Percentiles rank a stretch among this genome's conserved stretches.
phyloP scores from a whole-genome alignment of 352 stramenopile genomes.

The Globisporangium spiculum region DNA sequence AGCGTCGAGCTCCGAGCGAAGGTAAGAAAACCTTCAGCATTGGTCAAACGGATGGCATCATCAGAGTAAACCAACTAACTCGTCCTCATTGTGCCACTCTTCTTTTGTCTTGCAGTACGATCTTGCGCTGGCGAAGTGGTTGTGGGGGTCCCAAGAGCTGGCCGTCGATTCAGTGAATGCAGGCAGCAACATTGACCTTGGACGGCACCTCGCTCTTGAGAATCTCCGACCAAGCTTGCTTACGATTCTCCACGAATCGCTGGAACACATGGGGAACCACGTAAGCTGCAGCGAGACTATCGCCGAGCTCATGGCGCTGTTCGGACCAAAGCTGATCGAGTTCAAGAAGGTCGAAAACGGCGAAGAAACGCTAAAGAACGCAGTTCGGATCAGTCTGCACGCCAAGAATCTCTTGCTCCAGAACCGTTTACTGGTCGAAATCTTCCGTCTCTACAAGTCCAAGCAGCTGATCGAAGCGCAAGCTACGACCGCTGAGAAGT shows the following conservation, averaged over 20 bases:
- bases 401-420: conserved; percentile 78
- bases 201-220: conserved; percentile 36
- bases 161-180: not conserved
- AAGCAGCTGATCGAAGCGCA: conserved; percentile 39
- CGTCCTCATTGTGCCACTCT: not conserved
- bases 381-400: conserved; percentile 45
- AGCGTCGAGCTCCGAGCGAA: conserved; percentile 55
- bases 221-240: conserved; percentile 39
- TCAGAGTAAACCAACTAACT: not conserved
- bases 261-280: conserved; percentile 39
- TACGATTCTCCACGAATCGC: conserved; percentile 41
- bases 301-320: conserved; percentile 68
- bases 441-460: conserved; percentile 49
- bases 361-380: conserved; percentile 61
- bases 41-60: not conserved
- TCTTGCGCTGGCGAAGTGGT: conserved; percentile 63
- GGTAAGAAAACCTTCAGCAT: conserved; percentile 24
- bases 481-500: conserved; percentile 48
- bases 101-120: conserved; percentile 47
- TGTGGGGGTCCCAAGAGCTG: conserved; percentile 64
- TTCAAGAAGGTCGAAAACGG: conserved; percentile 37
- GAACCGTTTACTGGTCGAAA: conserved; percentile 46
- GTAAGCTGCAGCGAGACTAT: conserved; percentile 57
- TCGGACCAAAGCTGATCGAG: conserved; percentile 51
- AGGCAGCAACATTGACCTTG: conserved; percentile 14